These are phyloP conservation scores for Kodamaea sagamina DNA, from an alignment of 805 yeast genomes.

Conservation along the genomic window DNA sequence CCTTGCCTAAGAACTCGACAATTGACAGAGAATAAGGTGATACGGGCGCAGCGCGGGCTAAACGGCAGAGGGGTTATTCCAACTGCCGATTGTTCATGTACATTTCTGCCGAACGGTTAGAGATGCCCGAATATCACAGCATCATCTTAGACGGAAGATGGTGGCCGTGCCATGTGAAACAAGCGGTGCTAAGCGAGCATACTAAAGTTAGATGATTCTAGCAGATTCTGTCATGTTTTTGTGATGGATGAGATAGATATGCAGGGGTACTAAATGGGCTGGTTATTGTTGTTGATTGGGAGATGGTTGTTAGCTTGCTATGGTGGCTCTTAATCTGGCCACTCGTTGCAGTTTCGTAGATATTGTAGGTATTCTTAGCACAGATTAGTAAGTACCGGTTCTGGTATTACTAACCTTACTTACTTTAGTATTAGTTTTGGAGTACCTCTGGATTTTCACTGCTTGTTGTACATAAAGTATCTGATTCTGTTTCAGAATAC, in stretches of 20 bases:
- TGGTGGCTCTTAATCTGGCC: no score
- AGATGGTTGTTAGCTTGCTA: no score
- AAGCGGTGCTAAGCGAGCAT: conserved; percentile 3
- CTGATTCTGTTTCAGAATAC: no score
- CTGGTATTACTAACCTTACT: no score
- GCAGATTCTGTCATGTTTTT: conserved; percentile 1
- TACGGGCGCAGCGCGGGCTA: background rate
- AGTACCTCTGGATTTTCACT: no score
- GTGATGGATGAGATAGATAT: background rate
- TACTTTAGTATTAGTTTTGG: no score
- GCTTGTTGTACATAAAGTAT: no score
- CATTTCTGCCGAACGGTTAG: background rate
- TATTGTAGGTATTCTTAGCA: no score
- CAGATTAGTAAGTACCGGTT: no score
- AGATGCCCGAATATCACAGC: background rate
- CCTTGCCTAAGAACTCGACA: conserved; percentile 6
- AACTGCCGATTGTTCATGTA: background rate
- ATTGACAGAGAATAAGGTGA: conserved; percentile 6
- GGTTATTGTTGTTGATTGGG: no score
- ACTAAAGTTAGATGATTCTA: conserved; percentile 2
- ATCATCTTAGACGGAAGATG: conserved; percentile 7
- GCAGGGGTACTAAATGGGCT: no score
- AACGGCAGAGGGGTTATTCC: background rate
- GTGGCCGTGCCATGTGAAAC: conserved; percentile 4
- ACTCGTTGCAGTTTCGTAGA: no score